Evolutionary conservation across 169 alveolate genomes (phyloP).

Genomic region (Blepharisma undulans): DNA sequence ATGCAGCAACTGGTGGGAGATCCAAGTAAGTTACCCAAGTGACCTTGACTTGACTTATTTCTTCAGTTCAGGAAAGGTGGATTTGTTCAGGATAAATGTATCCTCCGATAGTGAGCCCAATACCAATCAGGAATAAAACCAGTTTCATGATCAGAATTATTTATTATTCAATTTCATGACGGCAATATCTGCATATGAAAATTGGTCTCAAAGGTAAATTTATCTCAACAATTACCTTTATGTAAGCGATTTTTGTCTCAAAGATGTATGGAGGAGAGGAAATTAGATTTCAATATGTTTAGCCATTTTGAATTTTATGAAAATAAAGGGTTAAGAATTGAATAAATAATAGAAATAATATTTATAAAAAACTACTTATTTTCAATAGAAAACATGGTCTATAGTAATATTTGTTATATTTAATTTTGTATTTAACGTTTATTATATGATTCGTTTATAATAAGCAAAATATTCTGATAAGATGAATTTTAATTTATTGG

Average conservation of each 20-base stretch:
- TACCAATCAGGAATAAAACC: neutral
- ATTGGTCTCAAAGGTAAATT: neutral
- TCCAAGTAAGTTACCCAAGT: neutral
- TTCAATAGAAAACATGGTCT: no score
- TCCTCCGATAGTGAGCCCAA: neutral
- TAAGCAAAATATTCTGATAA: no score
- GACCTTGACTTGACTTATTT: neutral
- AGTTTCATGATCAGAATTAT: neutral
- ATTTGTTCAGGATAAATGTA: slow-evolving; percentile 13
- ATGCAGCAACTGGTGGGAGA: neutral
- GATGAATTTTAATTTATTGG: no score
- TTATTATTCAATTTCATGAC: neutral
- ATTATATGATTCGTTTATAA: no score
- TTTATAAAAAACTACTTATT: neutral
- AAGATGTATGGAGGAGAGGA: neutral
- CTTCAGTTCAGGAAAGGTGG: slow-evolving; percentile 29
- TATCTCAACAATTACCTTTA: neutral
- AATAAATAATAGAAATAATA: no score
- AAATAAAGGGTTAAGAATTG: no score
- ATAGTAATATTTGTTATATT: no score
- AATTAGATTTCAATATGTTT: neutral
- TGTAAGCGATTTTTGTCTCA: neutral
- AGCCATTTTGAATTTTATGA: neutral
- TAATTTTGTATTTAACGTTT: no score
- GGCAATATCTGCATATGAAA: neutral